Percentiles rank a stretch among this genome's conserved stretches.
phyloP scores from a whole-genome alignment of 345 rosid species.

The Excoecaria cochinchinensis region DNA sequence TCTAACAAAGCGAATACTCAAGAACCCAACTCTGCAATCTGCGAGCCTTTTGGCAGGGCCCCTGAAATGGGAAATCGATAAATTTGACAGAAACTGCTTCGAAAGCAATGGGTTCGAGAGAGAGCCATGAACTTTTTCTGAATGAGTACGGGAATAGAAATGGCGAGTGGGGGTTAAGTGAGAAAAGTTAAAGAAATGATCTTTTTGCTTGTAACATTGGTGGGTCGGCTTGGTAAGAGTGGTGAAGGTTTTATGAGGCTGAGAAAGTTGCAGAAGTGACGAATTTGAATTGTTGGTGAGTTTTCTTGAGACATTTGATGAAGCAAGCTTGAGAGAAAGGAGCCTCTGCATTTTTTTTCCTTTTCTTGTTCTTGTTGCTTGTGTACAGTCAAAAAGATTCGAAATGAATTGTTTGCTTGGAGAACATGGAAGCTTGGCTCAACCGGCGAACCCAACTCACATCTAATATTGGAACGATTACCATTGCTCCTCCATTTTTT shows the following conservation, averaged over 20 bases:
- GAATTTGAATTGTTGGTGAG: background rate
- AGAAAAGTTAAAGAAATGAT: slow-evolving; percentile 20
- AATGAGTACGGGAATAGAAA: slow-evolving; percentile 12
- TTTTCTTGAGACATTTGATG: background rate
- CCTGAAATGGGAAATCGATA: slow-evolving; percentile 31
- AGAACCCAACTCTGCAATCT: slow-evolving; percentile 37
- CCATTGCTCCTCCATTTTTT: too few species aligned
- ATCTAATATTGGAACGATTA: too few species aligned
- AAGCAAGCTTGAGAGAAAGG: background rate
- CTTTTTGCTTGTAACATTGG: background rate
- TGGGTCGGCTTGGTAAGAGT: background rate
- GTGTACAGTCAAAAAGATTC: too few species aligned
- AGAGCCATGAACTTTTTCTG: slow-evolving; percentile 30
- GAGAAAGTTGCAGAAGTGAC: background rate
- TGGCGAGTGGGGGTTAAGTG: slow-evolving; percentile 18
- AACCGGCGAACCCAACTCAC: too few species aligned
- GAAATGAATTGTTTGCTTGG: background rate
- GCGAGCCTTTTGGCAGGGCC: slow-evolving; percentile 22
- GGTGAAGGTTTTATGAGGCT: background rate
- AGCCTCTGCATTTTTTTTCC: slow-evolving; percentile 1
- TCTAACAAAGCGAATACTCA: slow-evolving; percentile 30
- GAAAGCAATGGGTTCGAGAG: slow-evolving; percentile 33
- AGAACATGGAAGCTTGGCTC: background rate
- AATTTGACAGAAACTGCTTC: slow-evolving; percentile 23
- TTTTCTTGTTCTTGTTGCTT: background rate